Conservation (phyloP, 345 rosid genomes). For the Dimocarpus longan region DNA sequence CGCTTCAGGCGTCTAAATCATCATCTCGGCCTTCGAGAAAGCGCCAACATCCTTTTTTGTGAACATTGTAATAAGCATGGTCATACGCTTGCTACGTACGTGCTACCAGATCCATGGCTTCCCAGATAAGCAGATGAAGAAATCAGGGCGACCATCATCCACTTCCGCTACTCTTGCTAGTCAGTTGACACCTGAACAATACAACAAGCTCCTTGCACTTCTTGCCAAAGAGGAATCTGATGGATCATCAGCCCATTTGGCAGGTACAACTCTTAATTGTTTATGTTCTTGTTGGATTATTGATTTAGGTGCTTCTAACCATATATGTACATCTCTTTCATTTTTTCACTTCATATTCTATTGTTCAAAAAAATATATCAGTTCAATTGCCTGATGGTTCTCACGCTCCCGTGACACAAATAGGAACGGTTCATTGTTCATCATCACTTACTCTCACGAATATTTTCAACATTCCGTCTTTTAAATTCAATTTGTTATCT, state of each 20-base stretch:
- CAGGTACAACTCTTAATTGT: background rate
- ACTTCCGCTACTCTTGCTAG: too few species aligned
- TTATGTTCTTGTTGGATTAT: background rate
- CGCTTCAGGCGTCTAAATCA: too few species aligned
- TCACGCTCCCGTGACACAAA: background rate
- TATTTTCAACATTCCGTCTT: background rate
- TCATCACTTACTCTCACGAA: background rate
- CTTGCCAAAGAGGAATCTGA: background rate
- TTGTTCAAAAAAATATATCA: background rate
- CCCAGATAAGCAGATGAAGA: background rate
- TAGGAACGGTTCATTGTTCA: background rate
- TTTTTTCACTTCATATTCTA: background rate
- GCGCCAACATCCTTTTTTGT: background rate
- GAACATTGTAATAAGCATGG: background rate
- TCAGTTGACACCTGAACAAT: background rate
- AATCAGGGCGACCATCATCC: background rate
- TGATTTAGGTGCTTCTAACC: background rate
- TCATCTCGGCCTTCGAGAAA: background rate
- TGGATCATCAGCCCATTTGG: background rate
- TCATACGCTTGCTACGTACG: background rate
- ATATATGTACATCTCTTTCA: constrained; percentile 4
- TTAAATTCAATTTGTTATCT: background rate
- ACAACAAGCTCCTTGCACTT: background rate
- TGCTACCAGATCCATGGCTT: background rate
- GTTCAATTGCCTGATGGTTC: background rate